Evolutionary conservation across 1,139 yeast species (phyloP).

Genomic region (Yamadazyma atlantica): DNA sequence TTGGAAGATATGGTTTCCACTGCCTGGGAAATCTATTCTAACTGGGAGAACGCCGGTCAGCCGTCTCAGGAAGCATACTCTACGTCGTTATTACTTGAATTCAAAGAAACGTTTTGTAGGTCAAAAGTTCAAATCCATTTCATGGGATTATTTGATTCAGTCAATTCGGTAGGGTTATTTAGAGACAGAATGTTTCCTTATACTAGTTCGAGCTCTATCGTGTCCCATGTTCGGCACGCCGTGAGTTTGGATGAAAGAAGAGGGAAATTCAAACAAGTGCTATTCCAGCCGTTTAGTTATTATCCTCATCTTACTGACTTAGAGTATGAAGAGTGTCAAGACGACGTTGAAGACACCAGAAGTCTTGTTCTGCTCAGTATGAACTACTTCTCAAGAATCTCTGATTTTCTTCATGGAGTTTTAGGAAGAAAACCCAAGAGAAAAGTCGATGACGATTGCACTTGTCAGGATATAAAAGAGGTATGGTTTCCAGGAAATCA

Average conservation of each 20-base stretch:
- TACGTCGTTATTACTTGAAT: slow-evolving; percentile 47
- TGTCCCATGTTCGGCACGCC: slow-evolving; percentile 63
- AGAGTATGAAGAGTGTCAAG: slow-evolving; percentile 17
- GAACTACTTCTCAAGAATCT: slow-evolving; percentile 4
- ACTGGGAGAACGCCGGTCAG: slow-evolving; percentile 64
- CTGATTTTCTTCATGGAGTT: slow-evolving; percentile 4
- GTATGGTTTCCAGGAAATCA: slow-evolving; percentile 69
- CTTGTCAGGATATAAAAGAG: slow-evolving; percentile 45
- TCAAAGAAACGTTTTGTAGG: slow-evolving; percentile 51
- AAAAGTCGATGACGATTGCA: slow-evolving; percentile 8
- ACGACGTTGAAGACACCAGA: slow-evolving; percentile 4
- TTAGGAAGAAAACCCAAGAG: slow-evolving; percentile 8
- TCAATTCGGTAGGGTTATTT: slow-evolving; percentile 60
- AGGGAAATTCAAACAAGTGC: slow-evolving; percentile 57
- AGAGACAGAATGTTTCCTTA: slow-evolving; percentile 59
- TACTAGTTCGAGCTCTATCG: slow-evolving; percentile 48
- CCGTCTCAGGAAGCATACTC: slow-evolving; percentile 44
- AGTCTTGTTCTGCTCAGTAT: slow-evolving; percentile 2
- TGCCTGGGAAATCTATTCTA: slow-evolving; percentile 61
- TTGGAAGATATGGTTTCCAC: slow-evolving; percentile 52
- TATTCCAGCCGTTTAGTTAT: slow-evolving; percentile 39
- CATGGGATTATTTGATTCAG: slow-evolving; percentile 68
- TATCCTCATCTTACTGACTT: slow-evolving; percentile 26
- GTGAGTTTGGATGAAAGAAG: slow-evolving; percentile 65
- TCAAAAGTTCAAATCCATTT: slow-evolving; percentile 46